Conservation (phyloP, 371 early-diverging fungal species). For the Capniomyces stellatus region DNA sequence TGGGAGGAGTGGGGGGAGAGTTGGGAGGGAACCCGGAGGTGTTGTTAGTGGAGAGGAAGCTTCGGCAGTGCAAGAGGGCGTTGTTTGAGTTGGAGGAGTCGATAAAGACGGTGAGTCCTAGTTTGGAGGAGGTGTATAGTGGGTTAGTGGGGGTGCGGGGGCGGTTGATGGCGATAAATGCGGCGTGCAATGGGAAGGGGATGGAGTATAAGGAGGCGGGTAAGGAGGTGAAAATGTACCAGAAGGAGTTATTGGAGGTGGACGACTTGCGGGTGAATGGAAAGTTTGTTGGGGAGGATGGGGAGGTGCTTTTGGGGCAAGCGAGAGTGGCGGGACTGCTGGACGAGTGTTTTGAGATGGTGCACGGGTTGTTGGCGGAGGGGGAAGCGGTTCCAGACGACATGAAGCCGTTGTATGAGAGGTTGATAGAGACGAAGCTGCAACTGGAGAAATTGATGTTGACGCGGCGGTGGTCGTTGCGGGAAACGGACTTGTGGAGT, state of each 20-base stretch:
- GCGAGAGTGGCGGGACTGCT: constrained; percentile 63
- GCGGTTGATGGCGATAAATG: constrained; percentile 29
- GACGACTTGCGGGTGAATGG: constrained; percentile 42
- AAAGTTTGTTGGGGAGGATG: constrained; percentile 36
- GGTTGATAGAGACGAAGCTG: constrained; percentile 49
- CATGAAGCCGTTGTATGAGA: constrained; percentile 48
- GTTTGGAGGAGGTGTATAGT: constrained; percentile 36
- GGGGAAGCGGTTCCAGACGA: constrained; percentile 49
- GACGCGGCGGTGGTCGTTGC: constrained; percentile 64
- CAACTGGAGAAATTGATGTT: constrained; percentile 50
- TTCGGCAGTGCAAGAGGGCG: too few relatives aligned
- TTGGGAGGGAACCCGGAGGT: too few relatives aligned
- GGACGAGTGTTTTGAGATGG: constrained; percentile 63
- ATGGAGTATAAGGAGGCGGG: too few relatives aligned
- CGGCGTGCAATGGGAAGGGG: too few relatives aligned
- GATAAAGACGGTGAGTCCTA: too few relatives aligned
- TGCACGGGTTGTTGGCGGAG: constrained; percentile 56
- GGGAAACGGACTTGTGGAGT: constrained; percentile 64
- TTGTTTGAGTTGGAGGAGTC: too few relatives aligned
- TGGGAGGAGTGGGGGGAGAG: too few relatives aligned
- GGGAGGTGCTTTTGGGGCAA: constrained; percentile 50
- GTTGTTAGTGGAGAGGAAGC: constrained; percentile 34
- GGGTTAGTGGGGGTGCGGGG: constrained; percentile 42
- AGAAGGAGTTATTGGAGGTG: constrained; percentile 35
- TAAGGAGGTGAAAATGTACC: constrained; percentile 15